Evolutionary conservation across 2,329 filamentous ascomycete species (phyloP), one percentile per base, ranked within the genome.

Genomic region (Reticulascus tulasneorum): DNA sequence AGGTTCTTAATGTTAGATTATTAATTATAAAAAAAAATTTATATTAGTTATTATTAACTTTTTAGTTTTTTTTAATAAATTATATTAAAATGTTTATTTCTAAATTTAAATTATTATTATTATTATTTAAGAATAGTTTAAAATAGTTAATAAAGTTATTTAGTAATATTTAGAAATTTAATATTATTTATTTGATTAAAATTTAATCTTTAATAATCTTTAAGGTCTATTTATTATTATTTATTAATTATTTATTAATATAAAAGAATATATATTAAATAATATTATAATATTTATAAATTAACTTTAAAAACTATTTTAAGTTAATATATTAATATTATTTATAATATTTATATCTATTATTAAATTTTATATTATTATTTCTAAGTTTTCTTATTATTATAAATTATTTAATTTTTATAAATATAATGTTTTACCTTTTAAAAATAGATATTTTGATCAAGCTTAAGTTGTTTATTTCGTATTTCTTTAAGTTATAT

Each of bases 31-130:
- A 23, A 9, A n/a, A 15, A 25, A 9, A 5, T 4, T 23, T 29
- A 37, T 22, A 30, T 9, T 33, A 37, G 22, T 20, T 18, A 23
- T 18, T 13, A 17, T 32, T 26, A 24, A n/a, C n/a, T n/a, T n/a
- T n/a, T n/a, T n/a, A n/a, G n/a, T n/a, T n/a, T n/a, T n/a, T n/a
- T n/a, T n/a, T n/a, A n/a, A n/a, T n/a, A n/a, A 23, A 32, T 25
- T 32, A 37, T 30, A 19, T 22, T 19, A 13, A 30, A 17, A 9
- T 32, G n/a, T 18, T 13, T 33, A n/a, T n/a, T n/a, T n/a, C n/a
- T n/a, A n/a, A n/a, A n/a, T n/a, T n/a, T n/a, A n/a, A n/a, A n/a
- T n/a, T n/a, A n/a, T n/a, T n/a, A n/a, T n/a, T n/a, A n/a, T n/a
- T n/a, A n/a, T n/a, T n/a, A n/a, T n/a, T n/a, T n/a, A n/a, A n/a